These are phyloP conservation scores for Laguncularia racemosa DNA, from an alignment of 345 rosid species.

Conservation along the genomic window DNA sequence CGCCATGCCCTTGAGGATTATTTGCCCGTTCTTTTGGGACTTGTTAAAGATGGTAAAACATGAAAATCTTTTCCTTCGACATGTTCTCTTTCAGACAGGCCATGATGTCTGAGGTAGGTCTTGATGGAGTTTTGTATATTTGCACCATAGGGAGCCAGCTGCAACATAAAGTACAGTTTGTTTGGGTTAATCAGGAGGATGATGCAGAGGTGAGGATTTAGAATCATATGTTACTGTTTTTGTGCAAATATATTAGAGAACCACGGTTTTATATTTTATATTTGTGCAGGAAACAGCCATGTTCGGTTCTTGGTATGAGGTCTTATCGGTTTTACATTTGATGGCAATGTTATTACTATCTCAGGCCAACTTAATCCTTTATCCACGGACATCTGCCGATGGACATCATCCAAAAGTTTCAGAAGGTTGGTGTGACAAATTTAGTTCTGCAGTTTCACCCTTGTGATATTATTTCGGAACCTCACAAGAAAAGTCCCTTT, in stretches of 20 bases:
- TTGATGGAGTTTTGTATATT: slow-evolving; percentile 5
- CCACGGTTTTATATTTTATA: background rate
- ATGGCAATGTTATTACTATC: slow-evolving; percentile 91
- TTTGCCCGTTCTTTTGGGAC: slow-evolving; percentile 85
- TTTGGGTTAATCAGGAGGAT: slow-evolving; percentile 94
- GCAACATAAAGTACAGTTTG: slow-evolving; percentile 74
- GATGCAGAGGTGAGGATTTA: slow-evolving; percentile 63
- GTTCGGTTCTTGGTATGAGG: slow-evolving; percentile 92
- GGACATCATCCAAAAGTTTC: slow-evolving; percentile 83
- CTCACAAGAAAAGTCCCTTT: too few relatives aligned
- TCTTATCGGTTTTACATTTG: slow-evolving; percentile 90
- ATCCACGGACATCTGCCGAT: slow-evolving; percentile 79
- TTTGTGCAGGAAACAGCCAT: slow-evolving; percentile 78
- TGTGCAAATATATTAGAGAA: too few relatives aligned
- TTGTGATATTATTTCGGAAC: too few relatives aligned
- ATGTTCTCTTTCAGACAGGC: background rate
- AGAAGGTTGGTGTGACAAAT: slow-evolving; percentile 51
- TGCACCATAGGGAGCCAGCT: slow-evolving; percentile 56
- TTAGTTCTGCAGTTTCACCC: too few relatives aligned
- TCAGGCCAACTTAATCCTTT: slow-evolving; percentile 84
- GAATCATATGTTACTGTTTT: background rate
- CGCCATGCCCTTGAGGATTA: slow-evolving; percentile 96
- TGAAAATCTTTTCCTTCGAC: slow-evolving; percentile 2
- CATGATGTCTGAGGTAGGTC: slow-evolving; percentile 1
- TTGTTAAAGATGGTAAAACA: slow-evolving; percentile 71